Base-by-base conservation (phyloP, 1,139 yeast genomes). In the Candida pseudocylindracea region DNA sequence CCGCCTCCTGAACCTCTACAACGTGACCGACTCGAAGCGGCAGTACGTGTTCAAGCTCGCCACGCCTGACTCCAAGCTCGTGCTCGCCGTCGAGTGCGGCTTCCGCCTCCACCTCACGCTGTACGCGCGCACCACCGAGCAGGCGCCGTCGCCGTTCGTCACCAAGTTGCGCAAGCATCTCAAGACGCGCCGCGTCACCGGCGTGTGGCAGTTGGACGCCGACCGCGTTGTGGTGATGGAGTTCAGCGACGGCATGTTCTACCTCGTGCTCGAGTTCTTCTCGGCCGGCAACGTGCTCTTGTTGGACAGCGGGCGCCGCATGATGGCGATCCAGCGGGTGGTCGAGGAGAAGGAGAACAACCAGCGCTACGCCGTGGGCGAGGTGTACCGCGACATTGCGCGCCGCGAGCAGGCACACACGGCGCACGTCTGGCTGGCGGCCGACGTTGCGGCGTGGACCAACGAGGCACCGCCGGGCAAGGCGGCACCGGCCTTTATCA, bases 201-300 rank as follows among this genome's bases (percentile, higher is more conserved):
- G 66, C 24, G 57, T 88, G 32, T 67, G 65, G 39, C 92, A 83
- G 40, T 67, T 88, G 10, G 73, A 71, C 1, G 66, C 70, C 42
- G 94, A 83, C 46, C 63, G 98, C 46, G 68, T 81, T 13, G 56
- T 80, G 34, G 92, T 81, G 1, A 49, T 88, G 33, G 71, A 79
- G 36, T 85, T 88, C 50, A 69, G 83, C 34, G 92, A 80, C 42
- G 91, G 93, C 7, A 48, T 69, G 35, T 79, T 55, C 49, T 75
- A 78, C 44, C 56, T 85, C 41, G 93, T 80, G 0, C 53, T 88
- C 37, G 98, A 88, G 47, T 85, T 88, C 43, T 85, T 83, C 55
- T 80, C 94, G 46, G 94, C 94, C 2, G 98, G 98, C 28, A 88
- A 88, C 45, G 68, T 88, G 37, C 56, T 88, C 26, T 57, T 88